A percentile compares a stretch with the other conserved stretches of the same genome.
These are phyloP conservation scores for Rauvolfia tetraphylla DNA, from an alignment of 257 asterid species.

Conservation along the genomic window DNA sequence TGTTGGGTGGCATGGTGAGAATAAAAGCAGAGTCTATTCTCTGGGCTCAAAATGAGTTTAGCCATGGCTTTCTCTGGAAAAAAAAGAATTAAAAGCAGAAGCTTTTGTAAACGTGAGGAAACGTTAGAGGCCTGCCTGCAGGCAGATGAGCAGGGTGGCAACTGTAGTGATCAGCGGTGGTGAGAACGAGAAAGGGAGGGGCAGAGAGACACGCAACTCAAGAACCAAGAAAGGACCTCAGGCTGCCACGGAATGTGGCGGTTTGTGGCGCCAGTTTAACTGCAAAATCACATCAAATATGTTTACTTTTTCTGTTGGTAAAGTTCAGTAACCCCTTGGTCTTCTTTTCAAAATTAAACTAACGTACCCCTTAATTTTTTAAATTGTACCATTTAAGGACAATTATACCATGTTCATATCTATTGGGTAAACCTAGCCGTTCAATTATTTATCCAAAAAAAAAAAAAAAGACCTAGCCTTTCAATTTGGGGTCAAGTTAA, in stretches of 20 bases:
- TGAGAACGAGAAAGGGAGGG: slow-evolving; percentile 8
- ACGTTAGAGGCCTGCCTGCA: not conserved
- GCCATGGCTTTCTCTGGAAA: slow-evolving; percentile 31
- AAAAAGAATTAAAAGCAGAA: not conserved
- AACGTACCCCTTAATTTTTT: no score
- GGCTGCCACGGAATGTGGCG: slow-evolving; percentile 48
- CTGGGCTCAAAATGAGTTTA: slow-evolving; percentile 43
- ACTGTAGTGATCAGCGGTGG: slow-evolving; percentile 1
- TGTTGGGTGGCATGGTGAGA: slow-evolving; percentile 24
- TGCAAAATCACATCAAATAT: not conserved
- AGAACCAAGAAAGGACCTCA: slow-evolving; percentile 33
- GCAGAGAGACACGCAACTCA: slow-evolving; percentile 14
- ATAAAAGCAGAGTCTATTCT: slow-evolving; percentile 26
- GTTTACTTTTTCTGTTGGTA: no score
- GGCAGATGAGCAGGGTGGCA: not conserved
- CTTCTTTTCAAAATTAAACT: no score
- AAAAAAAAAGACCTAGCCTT: no score
- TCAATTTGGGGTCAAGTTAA: no score
- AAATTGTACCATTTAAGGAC: no score
- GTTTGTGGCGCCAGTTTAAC: slow-evolving; percentile 36
- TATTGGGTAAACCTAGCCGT: no score
- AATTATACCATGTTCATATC: no score
- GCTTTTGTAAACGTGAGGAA: not conserved
- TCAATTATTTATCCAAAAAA: no score
- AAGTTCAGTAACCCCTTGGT: no score